Conservation (phyloP, 768 basidiomycete genomes). For the Termitomyces sp. region DNA sequence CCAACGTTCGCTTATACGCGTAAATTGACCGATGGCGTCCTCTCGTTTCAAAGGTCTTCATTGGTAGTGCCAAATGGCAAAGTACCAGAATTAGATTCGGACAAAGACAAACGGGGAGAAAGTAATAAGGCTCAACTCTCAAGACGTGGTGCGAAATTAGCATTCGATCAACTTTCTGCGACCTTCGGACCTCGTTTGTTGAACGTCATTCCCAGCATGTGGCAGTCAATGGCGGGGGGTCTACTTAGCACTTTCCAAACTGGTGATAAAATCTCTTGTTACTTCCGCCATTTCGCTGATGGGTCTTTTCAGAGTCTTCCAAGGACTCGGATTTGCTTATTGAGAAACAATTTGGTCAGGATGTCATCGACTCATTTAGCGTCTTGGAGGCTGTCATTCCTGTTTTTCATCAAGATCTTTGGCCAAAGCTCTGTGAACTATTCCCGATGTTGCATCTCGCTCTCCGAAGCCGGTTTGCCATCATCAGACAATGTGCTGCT, state of each 20-base stretch:
- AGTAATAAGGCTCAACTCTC: constrained; percentile 67
- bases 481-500: constrained; percentile 86
- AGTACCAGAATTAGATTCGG: constrained; percentile 35
- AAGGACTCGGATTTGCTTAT: constrained; percentile 61
- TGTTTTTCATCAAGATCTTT: constrained; percentile 66
- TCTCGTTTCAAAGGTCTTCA: constrained; percentile 59
- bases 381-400: constrained; percentile 82
- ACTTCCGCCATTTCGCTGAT: not conserved
- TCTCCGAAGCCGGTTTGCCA: constrained; percentile 82
- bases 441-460: constrained; percentile 77
- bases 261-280: constrained; percentile 41
- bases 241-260: constrained; percentile 62
- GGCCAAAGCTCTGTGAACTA: constrained; percentile 63
- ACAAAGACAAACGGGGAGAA: constrained; percentile 39
- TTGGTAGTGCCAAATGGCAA: constrained; percentile 30
- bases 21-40: constrained; percentile 64
- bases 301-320: constrained; percentile 40
- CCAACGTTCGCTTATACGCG: constrained; percentile 80
- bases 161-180: constrained; percentile 73
- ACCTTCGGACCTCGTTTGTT: constrained; percentile 74
- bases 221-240: constrained; percentile 87
- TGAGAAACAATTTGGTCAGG: constrained; percentile 76
- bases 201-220: constrained; percentile 86
- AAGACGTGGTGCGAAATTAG: constrained; percentile 80
- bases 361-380: constrained; percentile 89